These are phyloP conservation scores for Citrus hindsii DNA, from an alignment of 345 rosid species.

Conservation along the genomic window DNA sequence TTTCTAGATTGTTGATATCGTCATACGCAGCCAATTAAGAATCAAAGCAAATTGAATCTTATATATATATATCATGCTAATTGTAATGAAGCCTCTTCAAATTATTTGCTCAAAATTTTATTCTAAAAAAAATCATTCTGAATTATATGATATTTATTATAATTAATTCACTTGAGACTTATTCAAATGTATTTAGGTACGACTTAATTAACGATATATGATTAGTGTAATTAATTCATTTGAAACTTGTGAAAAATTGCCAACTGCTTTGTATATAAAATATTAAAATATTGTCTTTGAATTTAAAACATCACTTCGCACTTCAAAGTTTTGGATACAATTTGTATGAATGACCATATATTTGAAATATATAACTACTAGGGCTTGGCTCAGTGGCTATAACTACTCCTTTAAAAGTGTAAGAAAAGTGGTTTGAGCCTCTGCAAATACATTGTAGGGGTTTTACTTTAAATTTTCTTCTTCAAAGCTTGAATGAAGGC, in stretches of 20 bases:
- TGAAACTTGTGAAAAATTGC: too few species aligned
- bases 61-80: background rate
- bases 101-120: background rate
- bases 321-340: background rate
- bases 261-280: too few species aligned
- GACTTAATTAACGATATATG: too few species aligned
- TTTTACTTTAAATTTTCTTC: too few species aligned
- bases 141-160: too few species aligned
- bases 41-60: background rate
- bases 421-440: accelerated
- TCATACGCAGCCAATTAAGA: background rate
- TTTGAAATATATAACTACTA: too few species aligned
- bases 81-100: constrained; percentile 13
- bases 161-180: too few species aligned
- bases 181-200: too few species aligned
- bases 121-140: too few species aligned
- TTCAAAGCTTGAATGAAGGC: accelerated
- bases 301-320: too few species aligned
- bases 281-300: background rate
- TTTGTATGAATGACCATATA: background rate
- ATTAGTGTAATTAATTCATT: too few species aligned
- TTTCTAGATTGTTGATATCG: background rate
- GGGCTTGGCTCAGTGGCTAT: accelerated
- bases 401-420: accelerated
- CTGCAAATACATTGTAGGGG: accelerated